Evolutionary conservation across 352 stramenopile genomes (phyloP).

Genomic region (Phytophthora sp.): DNA sequence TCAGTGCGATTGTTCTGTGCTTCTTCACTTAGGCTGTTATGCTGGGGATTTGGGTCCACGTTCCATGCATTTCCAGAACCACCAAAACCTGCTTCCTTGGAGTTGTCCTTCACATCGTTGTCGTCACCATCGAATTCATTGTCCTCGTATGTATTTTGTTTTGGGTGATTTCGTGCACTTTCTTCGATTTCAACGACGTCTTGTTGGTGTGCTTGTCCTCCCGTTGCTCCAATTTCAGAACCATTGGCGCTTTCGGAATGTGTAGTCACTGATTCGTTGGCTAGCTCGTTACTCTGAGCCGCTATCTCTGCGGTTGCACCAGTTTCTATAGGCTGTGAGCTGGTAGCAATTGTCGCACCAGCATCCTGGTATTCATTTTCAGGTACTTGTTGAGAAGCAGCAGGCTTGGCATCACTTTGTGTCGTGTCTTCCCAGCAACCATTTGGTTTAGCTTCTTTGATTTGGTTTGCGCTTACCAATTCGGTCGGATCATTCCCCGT

Average conservation of each 20-base stretch:
- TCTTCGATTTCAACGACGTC: background rate
- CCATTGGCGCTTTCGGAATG: no score
- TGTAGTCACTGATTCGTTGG: no score
- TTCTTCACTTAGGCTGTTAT: background rate
- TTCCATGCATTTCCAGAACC: constrained; percentile 17
- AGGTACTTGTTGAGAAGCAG: background rate
- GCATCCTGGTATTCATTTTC: background rate
- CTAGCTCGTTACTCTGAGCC: background rate
- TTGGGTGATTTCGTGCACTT: background rate
- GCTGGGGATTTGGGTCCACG: constrained; percentile 9
- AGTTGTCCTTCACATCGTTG: background rate
- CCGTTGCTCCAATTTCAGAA: background rate
- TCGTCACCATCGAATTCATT: constrained; percentile 39
- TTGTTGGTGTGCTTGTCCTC: background rate
- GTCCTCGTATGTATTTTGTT: constrained; percentile 36
- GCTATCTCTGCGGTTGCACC: background rate
- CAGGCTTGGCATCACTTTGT: background rate
- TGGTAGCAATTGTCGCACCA: background rate
- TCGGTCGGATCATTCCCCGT: background rate
- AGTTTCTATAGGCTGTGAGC: background rate
- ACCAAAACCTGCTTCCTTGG: background rate
- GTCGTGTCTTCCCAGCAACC: background rate
- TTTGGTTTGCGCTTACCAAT: background rate
- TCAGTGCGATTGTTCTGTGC: background rate
- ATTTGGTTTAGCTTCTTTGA: background rate